These are phyloP conservation scores for Zymoseptoria brevis DNA, from an alignment of 2,329 filamentous ascomycete species.

Conservation along the genomic window DNA sequence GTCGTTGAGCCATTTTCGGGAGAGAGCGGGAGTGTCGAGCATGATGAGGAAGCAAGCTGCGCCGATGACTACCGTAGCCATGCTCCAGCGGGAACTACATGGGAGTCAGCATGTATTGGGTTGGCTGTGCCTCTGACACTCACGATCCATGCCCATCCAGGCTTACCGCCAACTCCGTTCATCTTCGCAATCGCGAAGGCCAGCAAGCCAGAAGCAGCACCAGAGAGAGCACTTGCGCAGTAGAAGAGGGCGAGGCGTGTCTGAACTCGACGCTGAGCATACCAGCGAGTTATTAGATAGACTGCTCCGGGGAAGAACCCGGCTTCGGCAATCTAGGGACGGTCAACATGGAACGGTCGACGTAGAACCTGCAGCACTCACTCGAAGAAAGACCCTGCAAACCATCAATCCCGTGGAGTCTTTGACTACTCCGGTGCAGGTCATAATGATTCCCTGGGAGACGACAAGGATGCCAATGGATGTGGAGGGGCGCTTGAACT, in stretches of 20 bases:
- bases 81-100: slow-evolving; percentile 45
- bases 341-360: too few relatives aligned
- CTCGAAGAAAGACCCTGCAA: slow-evolving; percentile 16
- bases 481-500: slow-evolving; percentile 19
- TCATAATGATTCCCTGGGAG: slow-evolving; percentile 22
- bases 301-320: slow-evolving; percentile 18
- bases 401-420: slow-evolving; percentile 20
- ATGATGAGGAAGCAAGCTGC: slow-evolving; percentile 49
- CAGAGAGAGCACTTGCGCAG: slow-evolving; percentile 14
- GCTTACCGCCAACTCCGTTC: slow-evolving; percentile 33
- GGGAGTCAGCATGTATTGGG: too few relatives aligned
- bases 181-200: slow-evolving; percentile 31
- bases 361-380: background rate
- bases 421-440: slow-evolving; percentile 21
- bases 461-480: slow-evolving; percentile 22
- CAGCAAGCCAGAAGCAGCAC: slow-evolving; percentile 20
- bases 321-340: slow-evolving; percentile 8
- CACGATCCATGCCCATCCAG: too few relatives aligned
- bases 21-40: slow-evolving; percentile 34
- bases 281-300: slow-evolving; percentile 15
- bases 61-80: slow-evolving; percentile 47
- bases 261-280: slow-evolving; percentile 14
- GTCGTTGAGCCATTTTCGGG: slow-evolving; percentile 23
- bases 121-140: too few relatives aligned
- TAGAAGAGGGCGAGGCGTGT: slow-evolving; percentile 20